These are phyloP conservation scores for Achaetomium macrosporum DNA, from an alignment of 2,329 filamentous ascomycete species.

Conservation along the genomic window DNA sequence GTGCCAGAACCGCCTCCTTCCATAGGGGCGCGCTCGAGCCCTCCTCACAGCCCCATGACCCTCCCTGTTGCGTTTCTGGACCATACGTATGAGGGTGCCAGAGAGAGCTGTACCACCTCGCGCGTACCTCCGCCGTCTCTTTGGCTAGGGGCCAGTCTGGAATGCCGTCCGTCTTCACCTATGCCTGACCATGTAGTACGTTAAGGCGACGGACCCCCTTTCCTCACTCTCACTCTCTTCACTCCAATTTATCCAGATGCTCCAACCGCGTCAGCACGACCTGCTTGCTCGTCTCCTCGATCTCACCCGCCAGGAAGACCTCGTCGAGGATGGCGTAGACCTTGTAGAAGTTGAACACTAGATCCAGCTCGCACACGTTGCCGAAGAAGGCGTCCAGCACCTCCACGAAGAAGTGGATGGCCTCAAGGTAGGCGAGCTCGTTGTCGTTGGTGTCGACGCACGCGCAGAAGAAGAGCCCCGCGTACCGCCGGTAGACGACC, in stretches of 20 bases:
- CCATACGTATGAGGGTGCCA: no score
- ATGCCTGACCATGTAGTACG: not conserved
- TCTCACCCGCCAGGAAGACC: constrained; percentile 95
- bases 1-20: no score
- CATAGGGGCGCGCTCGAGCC: no score
- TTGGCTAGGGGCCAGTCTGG: no score
- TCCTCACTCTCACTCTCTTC: constrained; percentile 23
- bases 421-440: constrained; percentile 92
- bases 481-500: constrained; percentile 95
- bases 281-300: constrained; percentile 98
- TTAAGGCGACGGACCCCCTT: not conserved
- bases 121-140: no score
- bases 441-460: constrained; percentile 99
- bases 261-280: constrained; percentile 91
- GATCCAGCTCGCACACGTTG: constrained; percentile 95
- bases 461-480: constrained; percentile 97
- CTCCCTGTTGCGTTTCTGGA: no score
- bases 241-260: constrained; percentile 95
- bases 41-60: no score
- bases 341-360: constrained; percentile 77
- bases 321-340: constrained; percentile 98
- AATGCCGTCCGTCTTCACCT: no score
- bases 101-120: no score
- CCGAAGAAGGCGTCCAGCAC: constrained; percentile 98
- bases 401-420: constrained; percentile 99